Base-by-base conservation (phyloP, 2,329 filamentous ascomycete species). In the Colletotrichum lindemuthianum region DNA sequence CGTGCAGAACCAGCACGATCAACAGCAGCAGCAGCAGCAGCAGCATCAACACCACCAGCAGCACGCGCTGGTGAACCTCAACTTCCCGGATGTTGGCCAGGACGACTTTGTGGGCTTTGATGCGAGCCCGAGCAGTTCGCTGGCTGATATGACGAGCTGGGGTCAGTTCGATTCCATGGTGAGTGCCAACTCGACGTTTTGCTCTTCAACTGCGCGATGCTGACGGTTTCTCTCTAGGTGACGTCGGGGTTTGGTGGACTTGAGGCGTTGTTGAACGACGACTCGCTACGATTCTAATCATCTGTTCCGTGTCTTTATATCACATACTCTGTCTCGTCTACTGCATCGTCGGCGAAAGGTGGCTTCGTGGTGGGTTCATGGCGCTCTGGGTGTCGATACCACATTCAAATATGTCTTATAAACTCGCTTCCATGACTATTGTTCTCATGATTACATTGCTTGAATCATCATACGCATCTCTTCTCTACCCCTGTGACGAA, bases 131-230 rank as follows among this genome's bases (percentile, higher is more conserved):
- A 64, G 60, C 37, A 64, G 60, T 2, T 64, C 60, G 0, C 16
- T 64, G 16, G 60, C 60, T 7, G 63, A 63, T 10, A 66, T 64
- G 54, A 64, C 63, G n/a, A 66, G 66, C 12, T 68, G 66, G 66
- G 66, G 66, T 8, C 66, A 67, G 36, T 68, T 68, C 40, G 63
- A 63, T 37, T 64, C 55, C 8, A 68, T 67, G 66, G 63, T 68
- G 12, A 53, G 52, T 12, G 12, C 1, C 10, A 0, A 5, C 6
- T 2, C n/a, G 37, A 40, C 37, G 16, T 32, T 2, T 5, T 4
- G 6, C 4, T 9, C 2, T 3, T 56, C 3, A 15, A 13, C n/a
- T 13, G 7, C 32, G 13, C 3, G 11, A n/a, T 47, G 16, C 41
- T 50, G 16, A 59, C 24, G 39, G 1, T 11, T 0, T 0, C 13